A percentile compares a stretch with the other conserved stretches of the same genome.
Conservation (phyloP, 1,284 basidiomycete genomes). For the Phellopilus nigrolimitatus region DNA sequence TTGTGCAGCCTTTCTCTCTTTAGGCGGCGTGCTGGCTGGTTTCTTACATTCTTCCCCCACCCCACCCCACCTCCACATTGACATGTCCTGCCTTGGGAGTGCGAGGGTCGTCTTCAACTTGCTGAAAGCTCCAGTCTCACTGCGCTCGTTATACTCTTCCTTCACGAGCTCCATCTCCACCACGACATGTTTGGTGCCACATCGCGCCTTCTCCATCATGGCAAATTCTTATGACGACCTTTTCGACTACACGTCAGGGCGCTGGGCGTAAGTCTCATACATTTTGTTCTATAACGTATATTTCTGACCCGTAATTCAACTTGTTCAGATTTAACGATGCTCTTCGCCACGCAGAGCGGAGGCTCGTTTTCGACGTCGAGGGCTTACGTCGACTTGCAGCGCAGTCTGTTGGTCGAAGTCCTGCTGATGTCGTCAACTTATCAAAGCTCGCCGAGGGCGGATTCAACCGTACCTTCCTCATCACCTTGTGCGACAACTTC, state of each 20-base stretch:
- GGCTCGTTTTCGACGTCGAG: slow-evolving; percentile 21
- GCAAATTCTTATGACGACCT: slow-evolving; percentile 11
- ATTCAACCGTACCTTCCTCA: slow-evolving; percentile 41
- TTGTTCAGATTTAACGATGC: slow-evolving; percentile 21
- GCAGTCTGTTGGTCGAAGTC: slow-evolving; percentile 26
- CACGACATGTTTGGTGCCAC: slow-evolving; percentile 12
- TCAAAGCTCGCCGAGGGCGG: slow-evolving; percentile 42
- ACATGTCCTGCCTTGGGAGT: no score
- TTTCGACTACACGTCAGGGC: slow-evolving; percentile 20
- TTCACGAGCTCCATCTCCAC: slow-evolving; percentile 16
- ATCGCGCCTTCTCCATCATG: slow-evolving; percentile 12
- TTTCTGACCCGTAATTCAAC: slow-evolving; percentile 18
- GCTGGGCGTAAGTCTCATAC: slow-evolving; percentile 21
- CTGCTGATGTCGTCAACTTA: slow-evolving; percentile 33
- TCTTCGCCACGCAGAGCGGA: slow-evolving; percentile 23
- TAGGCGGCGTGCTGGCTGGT: no score
- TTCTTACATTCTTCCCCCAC: no score
- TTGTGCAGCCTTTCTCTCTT: no score
- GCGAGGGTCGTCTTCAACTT: neutral
- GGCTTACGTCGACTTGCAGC: slow-evolving; percentile 25
- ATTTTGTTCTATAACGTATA: slow-evolving; percentile 17
- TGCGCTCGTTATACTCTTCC: slow-evolving; percentile 5
- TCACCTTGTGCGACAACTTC: slow-evolving; percentile 41
- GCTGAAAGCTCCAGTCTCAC: slow-evolving; percentile 2
- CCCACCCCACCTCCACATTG: no score